A percentile compares a stretch with the other conserved stretches of the same genome.
Conservation (phyloP, 768 basidiomycete genomes). For the Leccinum rimulosum region DNA sequence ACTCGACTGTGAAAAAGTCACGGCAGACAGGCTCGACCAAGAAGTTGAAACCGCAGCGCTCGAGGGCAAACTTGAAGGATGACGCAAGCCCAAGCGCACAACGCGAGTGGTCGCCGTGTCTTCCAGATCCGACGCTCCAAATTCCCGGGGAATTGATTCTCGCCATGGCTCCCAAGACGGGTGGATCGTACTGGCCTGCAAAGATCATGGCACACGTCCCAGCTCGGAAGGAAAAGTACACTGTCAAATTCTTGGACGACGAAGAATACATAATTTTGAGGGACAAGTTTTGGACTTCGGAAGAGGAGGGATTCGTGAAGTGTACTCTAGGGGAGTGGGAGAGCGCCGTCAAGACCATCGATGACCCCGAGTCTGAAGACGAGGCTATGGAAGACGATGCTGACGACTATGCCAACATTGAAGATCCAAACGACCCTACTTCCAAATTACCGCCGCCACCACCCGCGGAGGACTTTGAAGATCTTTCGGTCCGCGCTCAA, state of each 20-base stretch:
- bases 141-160: conserved; percentile 71
- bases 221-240: conserved; percentile 46
- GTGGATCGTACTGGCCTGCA: conserved; percentile 64
- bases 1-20: conserved; percentile 5
- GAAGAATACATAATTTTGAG: conserved; percentile 40
- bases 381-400: conserved; percentile 17
- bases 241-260: conserved; percentile 59
- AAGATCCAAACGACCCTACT: conserved; percentile 2
- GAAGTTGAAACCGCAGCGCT: conserved; percentile 17
- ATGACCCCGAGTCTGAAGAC: conserved; percentile 30
- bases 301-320: conserved; percentile 58
- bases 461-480: conserved; percentile 46
- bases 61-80: conserved; percentile 17
- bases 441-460: conserved; percentile 36
- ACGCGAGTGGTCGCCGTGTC: conserved; percentile 38
- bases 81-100: conserved; percentile 7
- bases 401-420: conserved; percentile 38
- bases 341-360: conserved; percentile 36
- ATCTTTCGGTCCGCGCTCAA: conserved; percentile 53
- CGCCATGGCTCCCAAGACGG: conserved; percentile 37
- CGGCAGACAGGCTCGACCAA: conserved; percentile 9
- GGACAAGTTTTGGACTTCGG: conserved; percentile 54
- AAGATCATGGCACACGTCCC: conserved; percentile 49
- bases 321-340: conserved; percentile 63
- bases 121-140: conserved; percentile 45